Evolutionary conservation across 1,139 yeast species (phyloP).

Genomic region (Williopsis jadinii): DNA sequence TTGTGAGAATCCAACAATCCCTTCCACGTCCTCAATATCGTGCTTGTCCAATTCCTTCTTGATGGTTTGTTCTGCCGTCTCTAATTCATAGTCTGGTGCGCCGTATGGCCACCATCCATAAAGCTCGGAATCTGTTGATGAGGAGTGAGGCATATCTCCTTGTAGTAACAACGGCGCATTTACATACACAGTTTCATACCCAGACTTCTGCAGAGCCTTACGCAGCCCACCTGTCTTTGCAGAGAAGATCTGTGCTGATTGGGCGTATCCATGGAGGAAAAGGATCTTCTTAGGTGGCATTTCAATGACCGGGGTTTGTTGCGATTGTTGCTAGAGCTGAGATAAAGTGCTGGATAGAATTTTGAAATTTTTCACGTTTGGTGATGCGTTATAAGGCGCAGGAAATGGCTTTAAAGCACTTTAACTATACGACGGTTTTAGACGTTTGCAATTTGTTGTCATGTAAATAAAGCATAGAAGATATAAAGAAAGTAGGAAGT

Average conservation of each 20-base stretch:
- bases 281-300: constrained; percentile 25
- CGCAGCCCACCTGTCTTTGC: constrained; percentile 75
- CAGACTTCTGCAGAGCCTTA: constrained; percentile 54
- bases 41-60: constrained; percentile 36
- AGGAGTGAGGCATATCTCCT: constrained; percentile 44
- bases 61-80: constrained; percentile 36
- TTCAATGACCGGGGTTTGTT: too few species aligned
- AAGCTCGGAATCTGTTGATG: constrained; percentile 20
- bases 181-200: constrained; percentile 64
- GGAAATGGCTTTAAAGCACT: too few species aligned
- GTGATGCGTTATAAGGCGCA: too few species aligned
- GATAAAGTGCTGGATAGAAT: neutral
- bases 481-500: too few species aligned
- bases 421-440: too few species aligned
- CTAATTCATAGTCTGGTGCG: constrained; percentile 23
- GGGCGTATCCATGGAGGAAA: constrained; percentile 55
- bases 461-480: too few species aligned
- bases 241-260: constrained; percentile 65
- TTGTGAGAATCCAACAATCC: constrained; percentile 85
- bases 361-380: neutral
- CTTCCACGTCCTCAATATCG: constrained; percentile 75
- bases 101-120: constrained; percentile 26
- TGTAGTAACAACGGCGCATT: constrained; percentile 61
- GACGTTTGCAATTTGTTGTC: too few species aligned
- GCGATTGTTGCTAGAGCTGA: too few species aligned